phyloP scores from a whole-genome alignment of 2,329 filamentous ascomycete species.

The Trichoderma afroharzianum region DNA sequence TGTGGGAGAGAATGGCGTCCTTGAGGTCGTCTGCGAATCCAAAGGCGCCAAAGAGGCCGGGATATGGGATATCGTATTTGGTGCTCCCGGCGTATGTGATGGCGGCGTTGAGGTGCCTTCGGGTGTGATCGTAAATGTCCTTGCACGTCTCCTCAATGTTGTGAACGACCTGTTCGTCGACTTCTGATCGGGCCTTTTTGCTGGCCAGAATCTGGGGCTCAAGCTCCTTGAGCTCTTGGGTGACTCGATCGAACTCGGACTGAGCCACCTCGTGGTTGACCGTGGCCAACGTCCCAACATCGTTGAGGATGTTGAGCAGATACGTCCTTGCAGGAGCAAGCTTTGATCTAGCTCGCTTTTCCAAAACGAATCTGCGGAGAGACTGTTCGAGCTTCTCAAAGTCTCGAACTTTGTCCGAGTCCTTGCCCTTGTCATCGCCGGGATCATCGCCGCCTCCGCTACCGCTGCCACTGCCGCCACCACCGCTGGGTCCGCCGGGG shows the following conservation, averaged over 20 bases:
- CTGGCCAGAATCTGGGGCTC: conserved; percentile 83
- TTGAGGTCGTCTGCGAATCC: conserved; percentile 92
- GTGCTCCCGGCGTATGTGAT: conserved; percentile 73
- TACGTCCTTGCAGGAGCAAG: conserved; percentile 94
- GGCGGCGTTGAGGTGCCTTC: conserved; percentile 68
- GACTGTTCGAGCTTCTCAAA: conserved; percentile 89
- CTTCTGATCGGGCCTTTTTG: conserved; percentile 72
- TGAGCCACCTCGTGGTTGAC: conserved; percentile 87
- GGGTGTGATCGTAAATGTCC: conserved; percentile 80
- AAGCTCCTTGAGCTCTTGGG: conserved; percentile 72
- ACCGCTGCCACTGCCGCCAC: conserved; percentile 47
- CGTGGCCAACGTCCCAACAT: conserved; percentile 75
- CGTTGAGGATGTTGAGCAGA: conserved; percentile 85
- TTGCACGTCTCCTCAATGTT: conserved; percentile 82
- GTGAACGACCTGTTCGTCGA: conserved; percentile 75
- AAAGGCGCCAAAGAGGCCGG: conserved; percentile 79
- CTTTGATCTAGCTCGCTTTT: conserved; percentile 93
- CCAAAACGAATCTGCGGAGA: conserved; percentile 85
- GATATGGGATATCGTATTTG: conserved; percentile 78
- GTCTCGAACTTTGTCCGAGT: conserved; percentile 81
- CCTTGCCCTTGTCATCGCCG: conserved; percentile 72
- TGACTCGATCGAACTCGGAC: conserved; percentile 79
- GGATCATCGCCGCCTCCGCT: conserved; percentile 56
- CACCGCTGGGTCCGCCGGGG: conserved; percentile 52
- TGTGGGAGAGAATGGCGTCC: conserved; percentile 83